Evolutionary conservation across 2,329 filamentous ascomycete genomes (phyloP).

Genomic region (Fusarium sp.): DNA sequence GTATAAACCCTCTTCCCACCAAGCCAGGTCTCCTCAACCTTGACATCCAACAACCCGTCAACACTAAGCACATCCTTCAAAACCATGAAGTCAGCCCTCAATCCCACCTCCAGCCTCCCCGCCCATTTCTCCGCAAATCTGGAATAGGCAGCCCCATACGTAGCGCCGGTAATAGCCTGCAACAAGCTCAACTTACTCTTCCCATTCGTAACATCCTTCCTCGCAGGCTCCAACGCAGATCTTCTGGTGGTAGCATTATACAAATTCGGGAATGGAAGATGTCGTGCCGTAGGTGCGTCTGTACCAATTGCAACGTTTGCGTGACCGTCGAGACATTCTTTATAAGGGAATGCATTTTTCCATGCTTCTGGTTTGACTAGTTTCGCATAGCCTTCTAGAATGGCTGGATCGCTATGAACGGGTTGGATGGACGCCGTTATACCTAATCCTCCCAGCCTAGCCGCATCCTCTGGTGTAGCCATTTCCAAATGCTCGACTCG

Average conservation of each 20-base stretch:
- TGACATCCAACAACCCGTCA: conserved; percentile 10
- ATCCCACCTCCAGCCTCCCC: conserved; percentile 63
- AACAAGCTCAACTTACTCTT: conserved; percentile 64
- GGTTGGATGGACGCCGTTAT: conserved; percentile 71
- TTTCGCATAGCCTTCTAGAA: conserved; percentile 69
- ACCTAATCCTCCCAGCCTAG: conserved; percentile 65
- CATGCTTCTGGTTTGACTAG: conserved; percentile 66
- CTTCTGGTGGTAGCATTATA: conserved; percentile 69
- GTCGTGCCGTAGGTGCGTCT: conserved; percentile 69
- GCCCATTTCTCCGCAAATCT: conserved; percentile 66
- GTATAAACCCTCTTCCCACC: conserved; percentile 5
- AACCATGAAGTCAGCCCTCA: conserved; percentile 67
- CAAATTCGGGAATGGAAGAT: conserved; percentile 64
- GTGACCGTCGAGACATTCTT: conserved; percentile 66
- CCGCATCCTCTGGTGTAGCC: conserved; percentile 64
- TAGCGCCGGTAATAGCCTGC: conserved; percentile 65
- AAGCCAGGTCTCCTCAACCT: conserved; percentile 34
- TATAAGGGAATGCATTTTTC: conserved; percentile 70
- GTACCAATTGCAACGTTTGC: conserved; percentile 67
- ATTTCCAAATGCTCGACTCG: conserved; percentile 75
- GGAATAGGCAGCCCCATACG: conserved; percentile 66
- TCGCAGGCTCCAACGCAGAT: conserved; percentile 61
- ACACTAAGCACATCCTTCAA: not conserved
- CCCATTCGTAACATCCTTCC: conserved; percentile 59
- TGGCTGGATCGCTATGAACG: conserved; percentile 69